Percentiles rank a stretch among this genome's conserved stretches.
phyloP scores from a whole-genome alignment of 1,284 basidiomycete species.

The Cutaneotrichosporon dermatis region DNA sequence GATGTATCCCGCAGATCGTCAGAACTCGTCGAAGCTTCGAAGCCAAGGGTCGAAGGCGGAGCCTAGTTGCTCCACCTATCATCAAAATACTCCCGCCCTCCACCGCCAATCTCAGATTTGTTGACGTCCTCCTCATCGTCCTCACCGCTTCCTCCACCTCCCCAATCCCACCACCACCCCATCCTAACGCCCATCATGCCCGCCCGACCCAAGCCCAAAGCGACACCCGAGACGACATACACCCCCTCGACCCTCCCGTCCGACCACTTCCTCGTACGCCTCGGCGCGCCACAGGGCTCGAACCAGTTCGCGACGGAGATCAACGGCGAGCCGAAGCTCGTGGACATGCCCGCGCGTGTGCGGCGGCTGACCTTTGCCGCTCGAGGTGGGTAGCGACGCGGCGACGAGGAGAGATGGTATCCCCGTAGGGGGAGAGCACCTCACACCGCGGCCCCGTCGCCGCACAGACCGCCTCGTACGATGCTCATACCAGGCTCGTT shows the following conservation, averaged over 20 bases:
- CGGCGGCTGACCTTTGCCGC: conserved; percentile 30
- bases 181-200: background rate
- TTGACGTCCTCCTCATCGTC: background rate
- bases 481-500: conserved; percentile 29
- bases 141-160: background rate
- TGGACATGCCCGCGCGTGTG: conserved; percentile 33
- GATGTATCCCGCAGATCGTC: no score
- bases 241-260: conserved; percentile 30
- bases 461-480: background rate
- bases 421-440: no score
- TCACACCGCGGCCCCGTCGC: no score
- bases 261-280: conserved; percentile 29
- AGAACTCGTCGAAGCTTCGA: no score
- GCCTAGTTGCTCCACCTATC: no score
- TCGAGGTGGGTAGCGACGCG: conserved; percentile 24
- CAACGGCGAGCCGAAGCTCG: conserved; percentile 30
- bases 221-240: conserved; percentile 5
- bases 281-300: conserved; percentile 37
- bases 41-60: background rate
- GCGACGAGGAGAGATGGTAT: background rate
- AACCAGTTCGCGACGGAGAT: conserved; percentile 32
- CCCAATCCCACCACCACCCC: background rate
- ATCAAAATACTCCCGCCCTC: background rate
- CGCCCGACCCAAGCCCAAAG: conserved; percentile 3
- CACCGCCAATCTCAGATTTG: background rate